These are phyloP conservation scores for Agaricus sinodeliciosus DNA, from an alignment of 768 basidiomycete species.

Conservation along the genomic window DNA sequence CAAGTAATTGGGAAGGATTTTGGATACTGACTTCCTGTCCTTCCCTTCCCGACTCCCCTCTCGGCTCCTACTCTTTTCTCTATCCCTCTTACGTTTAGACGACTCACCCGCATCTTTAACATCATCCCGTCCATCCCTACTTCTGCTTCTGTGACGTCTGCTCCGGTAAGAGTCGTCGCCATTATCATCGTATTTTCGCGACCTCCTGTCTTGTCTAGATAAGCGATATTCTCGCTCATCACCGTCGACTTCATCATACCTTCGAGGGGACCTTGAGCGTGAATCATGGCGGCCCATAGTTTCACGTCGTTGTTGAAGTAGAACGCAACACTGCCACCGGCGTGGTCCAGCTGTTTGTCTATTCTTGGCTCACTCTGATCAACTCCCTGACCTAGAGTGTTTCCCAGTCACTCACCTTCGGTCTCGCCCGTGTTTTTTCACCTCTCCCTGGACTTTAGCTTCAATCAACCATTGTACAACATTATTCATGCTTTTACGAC, in stretches of 20 bases:
- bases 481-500: conserved; percentile 9
- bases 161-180: conserved; percentile 23
- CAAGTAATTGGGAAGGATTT: conserved; percentile 5
- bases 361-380: conserved; percentile 26
- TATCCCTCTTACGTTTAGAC: conserved; percentile 20
- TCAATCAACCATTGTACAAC: not conserved
- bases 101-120: conserved; percentile 24
- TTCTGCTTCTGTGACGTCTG: conserved; percentile 25
- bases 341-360: not conserved
- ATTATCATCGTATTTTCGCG: conserved; percentile 21
- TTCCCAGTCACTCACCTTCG: conserved; percentile 62
- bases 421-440: not conserved
- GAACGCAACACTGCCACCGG: not conserved
- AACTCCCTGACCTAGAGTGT: conserved; percentile 46
- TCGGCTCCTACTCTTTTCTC: conserved; percentile 31
- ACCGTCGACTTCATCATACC: conserved; percentile 31
- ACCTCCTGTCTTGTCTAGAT: conserved; percentile 23
- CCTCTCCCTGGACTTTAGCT: not conserved
- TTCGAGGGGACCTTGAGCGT: conserved; percentile 33
- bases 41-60: conserved; percentile 28
- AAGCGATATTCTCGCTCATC: conserved; percentile 28
- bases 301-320: not conserved
- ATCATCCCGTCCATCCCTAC: conserved; percentile 21
- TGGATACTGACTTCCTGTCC: conserved; percentile 37
- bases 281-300: conserved; percentile 44